Evolutionary conservation across 2,329 filamentous ascomycete genomes (phyloP), one percentile per base, ranked within the genome.

Genomic region (Cercospora sp.): DNA sequence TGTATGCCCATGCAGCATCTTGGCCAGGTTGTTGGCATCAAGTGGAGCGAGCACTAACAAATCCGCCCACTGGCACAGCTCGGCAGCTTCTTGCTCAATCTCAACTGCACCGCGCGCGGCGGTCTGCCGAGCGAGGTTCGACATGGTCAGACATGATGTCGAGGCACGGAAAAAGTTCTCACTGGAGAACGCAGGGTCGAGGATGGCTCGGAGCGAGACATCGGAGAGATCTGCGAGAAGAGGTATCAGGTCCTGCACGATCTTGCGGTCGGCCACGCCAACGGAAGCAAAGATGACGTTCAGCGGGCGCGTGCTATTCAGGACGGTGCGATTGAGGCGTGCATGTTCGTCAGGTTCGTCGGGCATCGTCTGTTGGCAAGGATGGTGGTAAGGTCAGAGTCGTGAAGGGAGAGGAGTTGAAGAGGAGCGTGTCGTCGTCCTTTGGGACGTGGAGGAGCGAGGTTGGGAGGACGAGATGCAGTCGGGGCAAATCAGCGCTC

Each of bases 21-120:
- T 92, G 31, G 91, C 91, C 65, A 97, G 85, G 65, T 90, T 90
- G 76, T 95, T 91, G 7, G 93, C 92, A 78, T 95, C 91, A 60
- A 96, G 90, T 3, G 94, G 93, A 6, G 91, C 91, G 65, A 96
- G 87, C 33, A 97, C 89, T 67, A 97, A 84, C 72, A 97, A 81
- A 79, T 97, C 91, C 5, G 94, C 92, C 94, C 94, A 97, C 69
- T 92, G 87, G 72, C 93, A 92, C 68, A 96, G 80, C 71, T 92
- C 90, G 84, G 88, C 70, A 84, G 85, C 76, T 72, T 80, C 78
- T 69, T 77, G 72, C 69, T 80, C 77, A 23, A 79, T 73, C 53
- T 77, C 74, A n/a, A 67, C 69, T 7, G 69, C 73, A 60, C 74
- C 69, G 23, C 72, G 66, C 23, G 67, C 68, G 9, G 70, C 66